A percentile compares a stretch with the other conserved stretches of the same genome.
These are phyloP conservation scores for Aurinia saxatilis DNA, from an alignment of 345 rosid species.

Conservation along the genomic window DNA sequence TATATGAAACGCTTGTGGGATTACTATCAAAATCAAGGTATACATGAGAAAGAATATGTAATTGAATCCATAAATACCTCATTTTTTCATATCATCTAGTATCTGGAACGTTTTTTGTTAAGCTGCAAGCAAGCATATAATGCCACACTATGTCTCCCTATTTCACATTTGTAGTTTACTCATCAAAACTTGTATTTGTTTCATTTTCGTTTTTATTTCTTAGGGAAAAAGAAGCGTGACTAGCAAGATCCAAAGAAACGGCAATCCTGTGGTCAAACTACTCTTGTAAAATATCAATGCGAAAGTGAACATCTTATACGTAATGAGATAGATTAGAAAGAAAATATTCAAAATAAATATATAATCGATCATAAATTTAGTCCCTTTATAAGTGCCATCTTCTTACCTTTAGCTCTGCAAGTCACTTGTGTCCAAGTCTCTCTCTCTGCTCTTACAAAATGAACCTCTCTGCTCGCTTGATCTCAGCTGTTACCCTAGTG, in stretches of 20 bases:
- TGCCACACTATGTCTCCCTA: too few species aligned
- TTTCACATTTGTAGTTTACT: neutral
- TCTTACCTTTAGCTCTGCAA: neutral
- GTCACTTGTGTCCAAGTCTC: neutral
- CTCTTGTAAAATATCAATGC: neutral
- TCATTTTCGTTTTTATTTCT: neutral
- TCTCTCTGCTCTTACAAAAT: neutral
- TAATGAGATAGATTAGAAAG: too few species aligned
- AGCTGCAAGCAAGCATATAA: too few species aligned
- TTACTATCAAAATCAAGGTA: too few species aligned
- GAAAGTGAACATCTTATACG: neutral
- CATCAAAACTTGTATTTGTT: neutral
- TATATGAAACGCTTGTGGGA: too few species aligned
- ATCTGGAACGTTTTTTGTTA: too few species aligned
- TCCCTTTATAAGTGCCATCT: neutral
- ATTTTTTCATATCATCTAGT: too few species aligned
- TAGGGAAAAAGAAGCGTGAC: too few species aligned
- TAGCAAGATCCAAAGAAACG: conserved; percentile 21
- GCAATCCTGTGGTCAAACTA: conserved; percentile 7
- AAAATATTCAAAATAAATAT: neutral
- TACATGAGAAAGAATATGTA: too few species aligned
- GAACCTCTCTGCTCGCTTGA: conserved; percentile 14
- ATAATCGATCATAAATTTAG: neutral
- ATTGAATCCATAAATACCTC: too few species aligned
- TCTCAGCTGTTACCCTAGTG: neutral